phyloP scores from a whole-genome alignment of 257 asterid genomes.

The Nicotiana tabacum region DNA sequence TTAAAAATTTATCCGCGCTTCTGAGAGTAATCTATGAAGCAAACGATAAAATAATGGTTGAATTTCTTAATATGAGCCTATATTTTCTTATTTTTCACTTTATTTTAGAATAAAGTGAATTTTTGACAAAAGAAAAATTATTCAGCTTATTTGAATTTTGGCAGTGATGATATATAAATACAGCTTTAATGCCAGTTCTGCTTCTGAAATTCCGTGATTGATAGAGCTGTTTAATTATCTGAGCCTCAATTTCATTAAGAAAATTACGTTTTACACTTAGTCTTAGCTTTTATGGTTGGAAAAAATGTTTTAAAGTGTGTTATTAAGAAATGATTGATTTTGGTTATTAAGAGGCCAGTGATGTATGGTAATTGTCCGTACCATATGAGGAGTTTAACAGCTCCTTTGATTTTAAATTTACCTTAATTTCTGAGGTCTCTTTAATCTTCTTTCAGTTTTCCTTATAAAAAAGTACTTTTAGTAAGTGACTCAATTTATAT shows the following conservation, averaged over 20 bases:
- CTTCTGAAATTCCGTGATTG: slow-evolving; percentile 94
- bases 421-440: slow-evolving; percentile 2
- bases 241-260: slow-evolving; percentile 32
- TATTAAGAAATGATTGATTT: too few relatives aligned
- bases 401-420: slow-evolving; percentile 1
- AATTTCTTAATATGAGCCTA: slow-evolving; percentile 88
- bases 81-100: background rate
- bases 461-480: too few relatives aligned
- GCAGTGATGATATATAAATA: slow-evolving; percentile 56
- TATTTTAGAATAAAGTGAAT: background rate
- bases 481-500: too few relatives aligned
- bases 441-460: background rate
- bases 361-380: slow-evolving; percentile 15
- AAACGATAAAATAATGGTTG: slow-evolving; percentile 49
- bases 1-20: slow-evolving; percentile 68
- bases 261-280: background rate
- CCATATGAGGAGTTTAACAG: background rate
- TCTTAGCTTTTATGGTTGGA: too few relatives aligned
- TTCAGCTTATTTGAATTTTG: background rate
- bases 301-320: too few relatives aligned
- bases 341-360: background rate
- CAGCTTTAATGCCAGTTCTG: slow-evolving; percentile 97
- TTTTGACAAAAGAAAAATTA: background rate
- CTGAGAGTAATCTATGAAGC: slow-evolving; percentile 71
- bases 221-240: slow-evolving; percentile 66